Conservation (phyloP, 2,329 filamentous ascomycete genomes). For the Rhinocladiella similis region DNA sequence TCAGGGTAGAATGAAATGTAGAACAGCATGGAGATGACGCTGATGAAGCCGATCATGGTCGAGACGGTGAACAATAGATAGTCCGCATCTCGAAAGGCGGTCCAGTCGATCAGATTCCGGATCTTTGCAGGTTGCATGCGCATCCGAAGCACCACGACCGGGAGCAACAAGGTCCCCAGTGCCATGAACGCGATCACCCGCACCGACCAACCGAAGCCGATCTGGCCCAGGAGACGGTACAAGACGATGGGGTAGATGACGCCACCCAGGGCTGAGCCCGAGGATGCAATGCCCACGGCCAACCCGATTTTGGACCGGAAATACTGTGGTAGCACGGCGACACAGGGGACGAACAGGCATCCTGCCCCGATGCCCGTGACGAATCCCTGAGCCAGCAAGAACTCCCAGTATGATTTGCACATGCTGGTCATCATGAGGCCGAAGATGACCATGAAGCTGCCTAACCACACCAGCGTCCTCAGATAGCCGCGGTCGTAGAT, state of each 20-base stretch:
- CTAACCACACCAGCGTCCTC: too few species aligned
- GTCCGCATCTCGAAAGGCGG: slow-evolving; percentile 47
- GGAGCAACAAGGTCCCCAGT: slow-evolving; percentile 44
- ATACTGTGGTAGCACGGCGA: too few species aligned
- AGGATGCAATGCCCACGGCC: slow-evolving; percentile 28
- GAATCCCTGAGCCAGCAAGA: too few species aligned
- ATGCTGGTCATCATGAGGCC: too few species aligned
- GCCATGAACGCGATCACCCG: slow-evolving; percentile 64
- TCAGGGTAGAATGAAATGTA: slow-evolving; percentile 62
- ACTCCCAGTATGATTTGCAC: too few species aligned
- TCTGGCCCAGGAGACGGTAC: slow-evolving; percentile 55
- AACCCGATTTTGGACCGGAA: too few species aligned
- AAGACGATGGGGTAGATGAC: slow-evolving; percentile 56
- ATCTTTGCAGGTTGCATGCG: slow-evolving; percentile 43
- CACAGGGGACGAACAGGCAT: too few species aligned
- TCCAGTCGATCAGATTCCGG: slow-evolving; percentile 45
- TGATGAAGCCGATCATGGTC: slow-evolving; percentile 54
- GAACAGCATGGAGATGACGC: slow-evolving; percentile 59
- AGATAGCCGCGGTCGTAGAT: too few species aligned
- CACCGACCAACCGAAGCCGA: slow-evolving; percentile 65
- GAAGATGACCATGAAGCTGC: too few species aligned
- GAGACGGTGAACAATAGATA: slow-evolving; percentile 48
- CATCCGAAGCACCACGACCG: slow-evolving; percentile 41
- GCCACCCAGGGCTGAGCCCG: slow-evolving; percentile 37
- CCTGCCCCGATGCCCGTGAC: too few species aligned